These are phyloP conservation scores for Solanum hybrid DNA, from an alignment of 305 asterid genomes.

Conservation along the genomic window DNA sequence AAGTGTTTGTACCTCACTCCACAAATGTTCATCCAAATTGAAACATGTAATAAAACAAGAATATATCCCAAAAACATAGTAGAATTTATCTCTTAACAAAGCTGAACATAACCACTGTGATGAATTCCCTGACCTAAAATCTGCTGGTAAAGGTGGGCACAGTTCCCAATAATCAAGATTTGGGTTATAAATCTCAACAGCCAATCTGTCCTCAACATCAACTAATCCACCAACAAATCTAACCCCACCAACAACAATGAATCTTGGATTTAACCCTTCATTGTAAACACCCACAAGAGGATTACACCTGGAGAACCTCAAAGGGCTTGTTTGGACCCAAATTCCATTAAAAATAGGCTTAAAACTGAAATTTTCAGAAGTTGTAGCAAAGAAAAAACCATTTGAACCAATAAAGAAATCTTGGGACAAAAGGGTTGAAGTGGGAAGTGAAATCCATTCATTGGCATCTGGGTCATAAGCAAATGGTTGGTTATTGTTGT, in stretches of 20 bases:
- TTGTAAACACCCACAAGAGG: conserved; percentile 15
- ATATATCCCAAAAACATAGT: conserved; percentile 16
- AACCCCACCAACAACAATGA: conserved; percentile 19
- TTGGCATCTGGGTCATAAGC: conserved; percentile 23
- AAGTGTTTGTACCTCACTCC: conserved; percentile 31
- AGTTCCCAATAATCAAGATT: conserved; percentile 16
- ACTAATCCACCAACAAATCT: conserved; percentile 1
- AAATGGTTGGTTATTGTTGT: conserved; percentile 6
- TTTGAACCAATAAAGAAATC: conserved; percentile 9
- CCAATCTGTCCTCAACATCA: conserved; percentile 11
- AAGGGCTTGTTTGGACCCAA: conserved; percentile 18
- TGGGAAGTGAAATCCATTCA: conserved; percentile 24
- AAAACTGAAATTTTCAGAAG: conserved; percentile 14
- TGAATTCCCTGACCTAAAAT: conserved; percentile 15
- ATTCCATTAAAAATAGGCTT: conserved; percentile 1
- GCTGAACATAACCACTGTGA: conserved; percentile 15
- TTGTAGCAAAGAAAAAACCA: conserved; percentile 12
- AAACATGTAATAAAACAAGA: conserved; percentile 24
- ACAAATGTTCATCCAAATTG: conserved; percentile 14
- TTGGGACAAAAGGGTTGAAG: background rate
- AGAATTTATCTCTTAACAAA: conserved; percentile 17
- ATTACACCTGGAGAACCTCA: conserved; percentile 5
- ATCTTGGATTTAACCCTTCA: background rate
- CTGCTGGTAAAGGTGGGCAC: conserved; percentile 20
- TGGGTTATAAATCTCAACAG: conserved; percentile 21